Conservation (phyloP, 2,329 filamentous ascomycete species). For the Fusarium domesticum region DNA sequence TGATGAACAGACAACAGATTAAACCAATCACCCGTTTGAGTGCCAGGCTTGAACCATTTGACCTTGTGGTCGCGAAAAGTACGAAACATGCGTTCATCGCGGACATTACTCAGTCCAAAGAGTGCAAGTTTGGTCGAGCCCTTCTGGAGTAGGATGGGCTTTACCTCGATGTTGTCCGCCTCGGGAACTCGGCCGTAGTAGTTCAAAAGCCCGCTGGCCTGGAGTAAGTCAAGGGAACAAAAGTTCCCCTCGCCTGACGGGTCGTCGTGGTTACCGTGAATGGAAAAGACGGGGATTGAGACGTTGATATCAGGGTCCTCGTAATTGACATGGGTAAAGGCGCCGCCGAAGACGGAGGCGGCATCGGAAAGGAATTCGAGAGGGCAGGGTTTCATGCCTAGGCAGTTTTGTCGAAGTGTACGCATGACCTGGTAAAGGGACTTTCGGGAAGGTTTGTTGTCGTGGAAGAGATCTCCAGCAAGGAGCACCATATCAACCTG, state of each 20-base stretch:
- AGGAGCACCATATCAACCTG: slow-evolving; percentile 94
- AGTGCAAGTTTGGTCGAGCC: slow-evolving; percentile 88
- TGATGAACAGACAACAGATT: slow-evolving; percentile 94
- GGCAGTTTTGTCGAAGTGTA: slow-evolving; percentile 85
- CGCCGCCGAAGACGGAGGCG: slow-evolving; percentile 82
- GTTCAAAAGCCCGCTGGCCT: slow-evolving; percentile 88
- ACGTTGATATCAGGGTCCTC: slow-evolving; percentile 97
- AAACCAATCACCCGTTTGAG: slow-evolving; percentile 87
- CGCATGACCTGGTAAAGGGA: slow-evolving; percentile 98
- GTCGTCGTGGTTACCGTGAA: slow-evolving; percentile 97
- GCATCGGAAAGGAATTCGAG: slow-evolving; percentile 93
- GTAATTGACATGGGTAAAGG: slow-evolving; percentile 95
- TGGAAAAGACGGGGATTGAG: slow-evolving; percentile 95
- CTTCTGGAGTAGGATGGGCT: slow-evolving; percentile 90
- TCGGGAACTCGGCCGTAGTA: slow-evolving; percentile 93
- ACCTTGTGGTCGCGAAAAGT: slow-evolving; percentile 93
- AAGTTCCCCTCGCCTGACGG: slow-evolving; percentile 93
- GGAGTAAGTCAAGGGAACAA: slow-evolving; percentile 85
- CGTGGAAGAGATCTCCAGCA: slow-evolving; percentile 93
- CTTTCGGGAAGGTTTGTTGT: slow-evolving; percentile 95
- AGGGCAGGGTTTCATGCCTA: slow-evolving; percentile 93
- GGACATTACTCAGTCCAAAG: slow-evolving; percentile 92
- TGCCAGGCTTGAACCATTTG: slow-evolving; percentile 82
- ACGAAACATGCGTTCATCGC: slow-evolving; percentile 89
- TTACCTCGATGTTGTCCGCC: slow-evolving; percentile 92